Conservation (phyloP, 2,329 filamentous ascomycete genomes). For the Eutypella sp. region DNA sequence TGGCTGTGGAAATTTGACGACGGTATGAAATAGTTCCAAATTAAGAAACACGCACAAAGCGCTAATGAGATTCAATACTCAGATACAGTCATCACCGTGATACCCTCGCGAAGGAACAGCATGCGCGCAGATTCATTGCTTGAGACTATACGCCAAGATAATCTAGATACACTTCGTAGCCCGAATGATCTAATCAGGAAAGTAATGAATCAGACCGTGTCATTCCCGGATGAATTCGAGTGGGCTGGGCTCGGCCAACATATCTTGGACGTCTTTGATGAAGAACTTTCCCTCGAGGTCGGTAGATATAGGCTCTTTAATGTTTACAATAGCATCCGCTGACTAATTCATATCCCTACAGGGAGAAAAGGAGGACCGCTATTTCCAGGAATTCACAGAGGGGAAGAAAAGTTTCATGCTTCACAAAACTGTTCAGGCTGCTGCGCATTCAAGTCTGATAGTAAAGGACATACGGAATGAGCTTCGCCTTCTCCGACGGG, state of each 20-base stretch:
- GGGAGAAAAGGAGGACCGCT: neutral
- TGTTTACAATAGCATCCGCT: neutral
- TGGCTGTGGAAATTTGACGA: neutral
- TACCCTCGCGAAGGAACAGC: neutral
- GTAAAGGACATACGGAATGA: neutral
- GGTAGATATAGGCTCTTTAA: too few relatives aligned
- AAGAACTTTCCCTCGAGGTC: neutral
- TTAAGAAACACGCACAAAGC: neutral
- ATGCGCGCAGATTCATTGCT: neutral
- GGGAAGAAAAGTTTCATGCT: neutral
- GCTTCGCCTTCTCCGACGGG: neutral
- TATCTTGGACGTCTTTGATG: neutral
- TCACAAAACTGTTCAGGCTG: neutral
- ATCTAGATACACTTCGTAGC: neutral
- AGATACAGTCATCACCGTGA: neutral
- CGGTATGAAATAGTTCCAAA: neutral
- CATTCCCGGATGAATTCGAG: neutral
- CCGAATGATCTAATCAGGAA: neutral
- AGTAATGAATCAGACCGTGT: neutral
- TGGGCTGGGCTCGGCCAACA: neutral
- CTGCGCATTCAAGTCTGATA: neutral
- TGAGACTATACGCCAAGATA: neutral
- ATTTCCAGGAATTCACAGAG: neutral
- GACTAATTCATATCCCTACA: neutral
- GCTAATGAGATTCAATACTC: too few relatives aligned